Base-by-base conservation (phyloP, 2,329 filamentous ascomycete species). In the Fusarium denticulatum region DNA sequence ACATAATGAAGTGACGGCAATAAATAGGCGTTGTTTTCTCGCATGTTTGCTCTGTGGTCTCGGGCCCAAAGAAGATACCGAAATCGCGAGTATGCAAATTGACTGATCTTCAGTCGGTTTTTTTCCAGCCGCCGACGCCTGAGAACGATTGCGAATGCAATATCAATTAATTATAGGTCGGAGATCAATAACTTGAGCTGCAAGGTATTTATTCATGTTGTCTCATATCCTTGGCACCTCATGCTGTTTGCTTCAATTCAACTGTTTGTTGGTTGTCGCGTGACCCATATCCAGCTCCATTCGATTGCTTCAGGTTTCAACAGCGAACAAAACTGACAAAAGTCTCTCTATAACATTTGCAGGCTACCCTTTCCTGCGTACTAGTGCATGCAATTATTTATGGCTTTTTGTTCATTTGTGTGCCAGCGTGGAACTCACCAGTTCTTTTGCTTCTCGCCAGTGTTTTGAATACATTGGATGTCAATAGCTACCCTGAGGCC, bases 311-410 rank as follows among this genome's bases (percentile, higher is more conserved):
- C 11, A 18, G 14, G 14, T 9, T 55, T 20, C 2, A 12, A 15
- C 2, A 36, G 13, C 18, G 24, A 24, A 11, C 6, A 0, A 20
- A 6, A 22, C 13, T 15, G 2, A 15, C 1, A 26, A 15, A 10
- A 36, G 3, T 34, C 9, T 18, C 34, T 36, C 2, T 9, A 18
- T 37, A 16, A 16, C 16, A 37, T 37, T 0, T 14, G 2, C 22
- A 20, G 2, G 16, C n/a, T 4, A 34, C 16, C 16, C 8, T 14
- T 24, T 34, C 8, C 12, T 24, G 4, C 11, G 10, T 0, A 20
- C 20, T 8, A 7, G 16, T 20, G 16, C 4, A 7, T 20, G 4
- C 6, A 7, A 24, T 50, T 7, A n/a, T 50, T 32, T 4, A 24
- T 24, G 0, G 7, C 4, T 24, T 24, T 9, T 50, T 34, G 4